These are phyloP conservation scores for Suaeda aralocaspica DNA, from an alignment of 148 eudicot genomes.

Conservation along the genomic window DNA sequence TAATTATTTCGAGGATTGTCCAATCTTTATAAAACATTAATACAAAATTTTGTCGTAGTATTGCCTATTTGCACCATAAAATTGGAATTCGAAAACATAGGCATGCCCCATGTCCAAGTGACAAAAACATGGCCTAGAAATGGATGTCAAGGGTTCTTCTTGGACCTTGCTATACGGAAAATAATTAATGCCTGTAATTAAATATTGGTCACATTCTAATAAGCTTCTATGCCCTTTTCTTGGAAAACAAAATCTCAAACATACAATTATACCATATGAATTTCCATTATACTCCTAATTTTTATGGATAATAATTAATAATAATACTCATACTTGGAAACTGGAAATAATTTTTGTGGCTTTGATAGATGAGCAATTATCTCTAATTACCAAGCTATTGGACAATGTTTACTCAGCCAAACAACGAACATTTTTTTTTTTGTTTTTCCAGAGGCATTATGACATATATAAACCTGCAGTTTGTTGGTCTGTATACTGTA, in stretches of 20 bases:
- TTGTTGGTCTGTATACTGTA: constrained; percentile 23
- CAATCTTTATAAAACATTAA: too few relatives aligned
- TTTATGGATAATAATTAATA: neutral
- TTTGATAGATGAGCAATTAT: constrained; percentile 3
- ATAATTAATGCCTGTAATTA: constrained; percentile 18
- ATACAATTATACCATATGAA: neutral
- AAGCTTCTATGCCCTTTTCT: neutral
- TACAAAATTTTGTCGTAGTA: too few relatives aligned
- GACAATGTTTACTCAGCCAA: neutral
- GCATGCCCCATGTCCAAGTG: constrained; percentile 3
- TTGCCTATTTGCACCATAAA: too few relatives aligned
- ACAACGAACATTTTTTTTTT: constrained; percentile 15
- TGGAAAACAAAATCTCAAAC: neutral
- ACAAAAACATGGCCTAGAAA: constrained; percentile 22
- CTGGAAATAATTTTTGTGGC: neutral
- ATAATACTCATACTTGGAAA: constrained; percentile 13
- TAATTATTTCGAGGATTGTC: too few relatives aligned
- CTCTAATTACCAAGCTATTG: constrained; percentile 15
- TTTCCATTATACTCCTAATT: neutral
- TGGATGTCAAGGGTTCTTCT: constrained; percentile 13
- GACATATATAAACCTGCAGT: constrained; percentile 29
- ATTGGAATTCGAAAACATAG: constrained; percentile 11
- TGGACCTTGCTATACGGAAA: constrained; percentile 29
- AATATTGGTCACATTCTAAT: neutral
- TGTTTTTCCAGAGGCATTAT: constrained; percentile 12